A percentile compares a stretch with the other conserved stretches of the same genome.
phyloP scores from a whole-genome alignment of 1,139 yeast species.

The Saccharomyces pastorianus region DNA sequence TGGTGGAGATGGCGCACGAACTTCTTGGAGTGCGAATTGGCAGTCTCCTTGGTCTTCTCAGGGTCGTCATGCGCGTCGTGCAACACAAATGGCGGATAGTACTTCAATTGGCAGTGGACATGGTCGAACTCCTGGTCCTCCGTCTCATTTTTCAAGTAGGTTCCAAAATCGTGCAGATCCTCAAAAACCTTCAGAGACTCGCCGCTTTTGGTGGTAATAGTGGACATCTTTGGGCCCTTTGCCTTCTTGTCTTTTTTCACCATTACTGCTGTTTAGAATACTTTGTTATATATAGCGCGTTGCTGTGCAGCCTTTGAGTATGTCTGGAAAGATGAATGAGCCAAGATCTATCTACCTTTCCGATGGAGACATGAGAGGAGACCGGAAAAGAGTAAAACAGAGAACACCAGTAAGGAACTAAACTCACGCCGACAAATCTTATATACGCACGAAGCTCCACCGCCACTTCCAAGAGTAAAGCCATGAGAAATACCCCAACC shows the following conservation, averaged over 20 bases:
- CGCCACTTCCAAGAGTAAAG: no score
- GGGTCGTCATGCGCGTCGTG: conserved; percentile 60
- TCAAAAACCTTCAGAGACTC: conserved; percentile 42
- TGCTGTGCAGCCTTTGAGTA: neutral
- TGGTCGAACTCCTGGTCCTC: conserved; percentile 69
- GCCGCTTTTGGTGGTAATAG: conserved; percentile 24
- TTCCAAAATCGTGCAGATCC: conserved; percentile 53
- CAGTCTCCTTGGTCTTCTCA: conserved; percentile 65
- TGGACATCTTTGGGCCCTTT: conserved; percentile 26
- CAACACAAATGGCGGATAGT: conserved; percentile 66
- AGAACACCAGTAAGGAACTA: no score
- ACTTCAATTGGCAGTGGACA: conserved; percentile 55
- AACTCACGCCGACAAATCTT: no score
- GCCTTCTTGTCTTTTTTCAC: conserved; percentile 24
- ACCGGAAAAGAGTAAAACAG: no score
- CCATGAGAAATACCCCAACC: no score
- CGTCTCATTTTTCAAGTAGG: conserved; percentile 61
- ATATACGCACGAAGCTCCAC: no score
- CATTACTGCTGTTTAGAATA: no score
- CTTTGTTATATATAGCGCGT: neutral
- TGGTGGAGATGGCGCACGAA: conserved; percentile 69
- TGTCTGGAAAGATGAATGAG: neutral
- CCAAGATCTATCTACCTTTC: no score
- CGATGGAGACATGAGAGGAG: no score
- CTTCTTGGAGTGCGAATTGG: conserved; percentile 62